Conservation (phyloP, 495 filamentous ascomycete genomes). For the Xylaria telfairii region DNA sequence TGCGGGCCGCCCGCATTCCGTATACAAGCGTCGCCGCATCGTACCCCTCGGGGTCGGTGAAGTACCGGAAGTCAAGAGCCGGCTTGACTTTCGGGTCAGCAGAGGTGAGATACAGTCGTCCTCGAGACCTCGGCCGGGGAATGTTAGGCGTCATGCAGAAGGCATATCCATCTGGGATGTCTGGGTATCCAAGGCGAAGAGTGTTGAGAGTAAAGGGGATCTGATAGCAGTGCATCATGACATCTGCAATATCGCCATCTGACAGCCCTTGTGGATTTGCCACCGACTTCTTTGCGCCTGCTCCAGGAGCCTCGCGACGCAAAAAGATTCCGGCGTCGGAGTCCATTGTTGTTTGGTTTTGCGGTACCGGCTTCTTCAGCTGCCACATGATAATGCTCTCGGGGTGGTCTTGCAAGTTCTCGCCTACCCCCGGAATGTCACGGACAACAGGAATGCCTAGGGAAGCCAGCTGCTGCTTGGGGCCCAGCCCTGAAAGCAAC, state of each 20-base stretch:
- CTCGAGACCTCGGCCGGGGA: slow-evolving; percentile 76
- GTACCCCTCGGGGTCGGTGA: slow-evolving; percentile 83
- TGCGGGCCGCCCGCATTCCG: slow-evolving; percentile 74
- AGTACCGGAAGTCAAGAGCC: slow-evolving; percentile 85
- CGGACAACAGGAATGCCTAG: slow-evolving; percentile 72
- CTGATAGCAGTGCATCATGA: slow-evolving; percentile 95
- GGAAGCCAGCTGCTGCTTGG: slow-evolving; percentile 66
- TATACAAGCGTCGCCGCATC: slow-evolving; percentile 81
- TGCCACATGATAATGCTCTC: slow-evolving; percentile 86
- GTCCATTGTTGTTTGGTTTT: slow-evolving; percentile 84
- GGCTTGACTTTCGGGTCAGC: slow-evolving; percentile 76
- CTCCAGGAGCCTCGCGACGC: slow-evolving; percentile 69
- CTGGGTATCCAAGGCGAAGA: slow-evolving; percentile 71
- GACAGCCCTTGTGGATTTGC: slow-evolving; percentile 48
- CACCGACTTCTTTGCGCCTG: slow-evolving; percentile 50
- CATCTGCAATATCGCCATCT: slow-evolving; percentile 73
- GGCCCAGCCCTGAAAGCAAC: slow-evolving; percentile 77
- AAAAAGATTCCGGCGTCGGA: slow-evolving; percentile 85
- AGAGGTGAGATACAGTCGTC: slow-evolving; percentile 73
- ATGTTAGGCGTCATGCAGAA: slow-evolving; percentile 96
- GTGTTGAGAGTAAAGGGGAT: slow-evolving; percentile 81
- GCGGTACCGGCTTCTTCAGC: slow-evolving; percentile 74
- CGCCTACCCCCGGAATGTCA: slow-evolving; percentile 78
- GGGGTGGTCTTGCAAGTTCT: slow-evolving; percentile 80
- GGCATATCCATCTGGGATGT: slow-evolving; percentile 70